Conservation (phyloP, 768 basidiomycete genomes). For the Tulasnella sp. region DNA sequence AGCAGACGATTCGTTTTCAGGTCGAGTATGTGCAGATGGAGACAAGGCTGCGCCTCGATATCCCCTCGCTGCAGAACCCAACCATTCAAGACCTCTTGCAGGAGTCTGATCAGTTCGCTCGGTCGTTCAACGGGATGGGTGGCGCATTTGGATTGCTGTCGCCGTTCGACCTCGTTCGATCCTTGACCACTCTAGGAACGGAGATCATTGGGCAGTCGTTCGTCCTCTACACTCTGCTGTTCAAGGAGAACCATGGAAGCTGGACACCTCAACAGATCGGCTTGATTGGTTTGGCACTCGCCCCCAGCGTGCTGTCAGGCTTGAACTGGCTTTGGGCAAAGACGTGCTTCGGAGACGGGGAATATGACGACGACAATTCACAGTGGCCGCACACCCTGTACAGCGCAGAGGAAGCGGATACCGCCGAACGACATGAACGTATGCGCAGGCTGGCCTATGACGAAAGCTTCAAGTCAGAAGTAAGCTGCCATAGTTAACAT, state of each 20-base stretch:
- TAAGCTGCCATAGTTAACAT: not conserved
- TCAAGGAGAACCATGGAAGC: not conserved
- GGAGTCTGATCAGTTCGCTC: constrained; percentile 79
- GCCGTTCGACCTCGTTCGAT: constrained; percentile 72
- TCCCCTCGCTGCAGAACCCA: constrained; percentile 74
- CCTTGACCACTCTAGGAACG: constrained; percentile 54
- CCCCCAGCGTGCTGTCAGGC: constrained; percentile 27
- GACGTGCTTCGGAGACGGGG: not conserved
- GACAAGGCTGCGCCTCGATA: constrained; percentile 69
- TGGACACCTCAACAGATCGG: not conserved
- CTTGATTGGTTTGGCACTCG: constrained; percentile 30
- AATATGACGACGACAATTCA: constrained; percentile 35
- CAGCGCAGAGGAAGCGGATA: constrained; percentile 56
- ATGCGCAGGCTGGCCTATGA: constrained; percentile 73
- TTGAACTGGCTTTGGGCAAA: constrained; percentile 21
- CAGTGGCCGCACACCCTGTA: constrained; percentile 45
- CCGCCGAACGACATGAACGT: constrained; percentile 67
- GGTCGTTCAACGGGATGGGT: constrained; percentile 69
- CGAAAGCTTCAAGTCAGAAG: constrained; percentile 65
- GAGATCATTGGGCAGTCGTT: constrained; percentile 26
- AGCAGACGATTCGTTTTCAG: constrained; percentile 66
- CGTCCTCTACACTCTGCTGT: constrained; percentile 14
- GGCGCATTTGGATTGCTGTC: constrained; percentile 70
- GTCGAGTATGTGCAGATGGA: constrained; percentile 78
- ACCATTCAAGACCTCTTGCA: constrained; percentile 71